Evolutionary conservation across 1,284 basidiomycete genomes (phyloP).

Genomic region (Marasmius sp.): DNA sequence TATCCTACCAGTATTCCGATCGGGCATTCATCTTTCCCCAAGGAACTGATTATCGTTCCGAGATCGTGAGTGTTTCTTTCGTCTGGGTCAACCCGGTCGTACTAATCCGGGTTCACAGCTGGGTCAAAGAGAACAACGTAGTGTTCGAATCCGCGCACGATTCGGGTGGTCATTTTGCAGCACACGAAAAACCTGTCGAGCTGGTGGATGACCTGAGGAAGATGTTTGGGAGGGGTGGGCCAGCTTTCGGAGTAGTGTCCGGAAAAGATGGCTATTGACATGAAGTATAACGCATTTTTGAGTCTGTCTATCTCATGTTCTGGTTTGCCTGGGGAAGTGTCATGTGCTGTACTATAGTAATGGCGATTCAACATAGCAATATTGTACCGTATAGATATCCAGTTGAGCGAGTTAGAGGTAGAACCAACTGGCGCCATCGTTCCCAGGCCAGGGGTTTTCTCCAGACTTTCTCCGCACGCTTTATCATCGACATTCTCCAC

Average conservation of each 20-base stretch:
- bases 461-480: too few species aligned
- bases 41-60: not conserved
- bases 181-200: not conserved
- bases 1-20: slow-evolving; percentile 1
- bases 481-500: too few species aligned
- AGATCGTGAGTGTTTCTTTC: not conserved
- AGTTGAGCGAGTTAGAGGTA: too few species aligned
- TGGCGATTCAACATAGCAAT: too few species aligned
- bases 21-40: slow-evolving; percentile 8
- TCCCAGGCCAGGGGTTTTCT: too few species aligned
- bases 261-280: not conserved
- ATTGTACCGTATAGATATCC: too few species aligned
- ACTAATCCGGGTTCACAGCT: not conserved
- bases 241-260: not conserved
- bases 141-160: not conserved
- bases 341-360: too few species aligned
- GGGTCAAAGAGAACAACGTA: not conserved
- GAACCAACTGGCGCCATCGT: too few species aligned
- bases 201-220: not conserved
- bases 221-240: not conserved
- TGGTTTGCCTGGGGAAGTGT: too few species aligned
- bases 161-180: not conserved
- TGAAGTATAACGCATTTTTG: too few species aligned
- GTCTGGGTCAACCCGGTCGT: not conserved
- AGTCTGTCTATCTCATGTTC: too few species aligned